Base-by-base conservation (phyloP, 306 rosid genomes). In the Betula pendula region DNA sequence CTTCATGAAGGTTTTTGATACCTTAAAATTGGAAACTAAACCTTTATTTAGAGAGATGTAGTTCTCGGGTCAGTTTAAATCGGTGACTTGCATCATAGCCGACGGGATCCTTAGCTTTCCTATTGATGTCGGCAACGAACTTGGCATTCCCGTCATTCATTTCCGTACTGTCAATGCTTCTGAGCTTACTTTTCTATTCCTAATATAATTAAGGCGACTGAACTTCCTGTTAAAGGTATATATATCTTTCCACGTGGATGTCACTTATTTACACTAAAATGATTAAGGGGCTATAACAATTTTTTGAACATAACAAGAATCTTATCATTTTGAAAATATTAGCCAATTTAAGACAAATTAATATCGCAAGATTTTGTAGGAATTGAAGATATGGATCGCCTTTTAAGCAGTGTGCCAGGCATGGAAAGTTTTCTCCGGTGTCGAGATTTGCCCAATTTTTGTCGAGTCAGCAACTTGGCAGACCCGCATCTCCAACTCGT, bases 161-260 rank as follows among this genome's bases (percentile, higher is more conserved):
- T 88, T 90, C 14, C 84, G 89, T n/a, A 74, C 88, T 0, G 0
- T 84, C 1, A 69, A 85, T 62, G 81, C 91, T 15, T 85, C 60
- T 90, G 88, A 92, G 63, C 85, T 71, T 83, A 68, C 58, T 63
- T 84, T 0, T 80, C 52, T 25, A 60, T 76, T 43, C 91, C 88
- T 0, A 52, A 62, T 3, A 72, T 87, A 11, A 31, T 83, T 6
- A 50, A 84, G 1, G 70, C 35, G 5, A 75, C 80, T 0, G 81
- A 88, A 44, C 84, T 91, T 60, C 90, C 96, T 1, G 80, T 87
- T 12, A 31, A 22, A 88, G 96, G 89, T 29, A n/a, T n/a, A n/a
- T n/a, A n/a, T n/a, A n/a, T n/a, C n/a, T n/a, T n/a, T n/a, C n/a
- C n/a, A n/a, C n/a, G n/a, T n/a, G n/a, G n/a, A n/a, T n/a, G n/a